Percentiles rank a stretch among this genome's conserved stretches.
Conservation (phyloP, 805 yeast genomes). For the Priceomyces melissophilus region DNA sequence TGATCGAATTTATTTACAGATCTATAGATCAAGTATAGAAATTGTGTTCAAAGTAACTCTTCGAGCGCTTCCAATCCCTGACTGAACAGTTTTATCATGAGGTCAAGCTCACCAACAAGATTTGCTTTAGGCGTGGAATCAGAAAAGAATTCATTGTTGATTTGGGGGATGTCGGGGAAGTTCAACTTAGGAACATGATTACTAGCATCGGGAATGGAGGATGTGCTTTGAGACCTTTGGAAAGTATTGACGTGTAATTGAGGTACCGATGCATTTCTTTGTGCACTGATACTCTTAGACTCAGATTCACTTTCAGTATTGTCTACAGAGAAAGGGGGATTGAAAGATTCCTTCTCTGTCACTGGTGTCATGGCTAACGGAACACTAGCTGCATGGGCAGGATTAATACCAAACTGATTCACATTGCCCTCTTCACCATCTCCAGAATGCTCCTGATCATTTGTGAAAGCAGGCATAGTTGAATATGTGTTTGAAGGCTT, state of each 20-base stretch:
- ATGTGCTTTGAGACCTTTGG: background rate
- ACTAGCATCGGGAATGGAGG: background rate
- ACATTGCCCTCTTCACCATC: conserved; percentile 36
- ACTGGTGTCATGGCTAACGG: conserved; percentile 80
- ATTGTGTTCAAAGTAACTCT: conserved; percentile 14
- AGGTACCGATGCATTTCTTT: background rate
- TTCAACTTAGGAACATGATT: conserved; percentile 7
- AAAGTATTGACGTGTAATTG: background rate
- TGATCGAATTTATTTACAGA: no score
- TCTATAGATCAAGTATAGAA: background rate
- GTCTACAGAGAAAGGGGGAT: conserved; percentile 1
- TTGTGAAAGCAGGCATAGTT: conserved; percentile 35
- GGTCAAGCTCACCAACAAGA: conserved; percentile 34
- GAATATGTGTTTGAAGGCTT: conserved; percentile 48
- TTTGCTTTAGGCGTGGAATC: conserved; percentile 35
- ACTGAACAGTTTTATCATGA: conserved; percentile 34
- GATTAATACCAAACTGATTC: conserved; percentile 67
- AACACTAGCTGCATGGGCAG: conserved; percentile 44
- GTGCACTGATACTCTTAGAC: background rate
- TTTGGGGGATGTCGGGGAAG: conserved; percentile 36
- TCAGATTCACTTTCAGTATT: conserved; percentile 9
- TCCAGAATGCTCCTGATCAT: conserved; percentile 15
- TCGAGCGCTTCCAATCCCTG: conserved; percentile 42
- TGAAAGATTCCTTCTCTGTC: conserved; percentile 48
- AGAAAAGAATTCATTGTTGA: conserved; percentile 34